These are phyloP conservation scores for Skeletonema marinoi DNA, from an alignment of 108 stramenopile species.

Conservation along the genomic window DNA sequence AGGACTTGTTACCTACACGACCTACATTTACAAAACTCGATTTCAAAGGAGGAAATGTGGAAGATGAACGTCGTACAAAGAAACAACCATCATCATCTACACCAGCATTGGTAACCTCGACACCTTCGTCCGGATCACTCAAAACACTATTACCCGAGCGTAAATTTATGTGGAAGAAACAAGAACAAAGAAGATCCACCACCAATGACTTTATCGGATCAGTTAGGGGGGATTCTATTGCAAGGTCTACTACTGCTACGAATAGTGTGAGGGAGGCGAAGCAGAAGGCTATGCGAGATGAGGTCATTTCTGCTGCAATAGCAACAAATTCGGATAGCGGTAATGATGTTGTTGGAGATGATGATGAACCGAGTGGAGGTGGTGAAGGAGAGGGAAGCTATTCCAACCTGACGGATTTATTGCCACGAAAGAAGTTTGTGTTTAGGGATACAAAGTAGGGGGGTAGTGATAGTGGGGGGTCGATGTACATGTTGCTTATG, in stretches of 20 bases:
- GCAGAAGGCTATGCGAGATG: constrained; percentile 2
- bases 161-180: constrained; percentile 2
- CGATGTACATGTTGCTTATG: not conserved
- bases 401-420: constrained; percentile 5
- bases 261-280: not conserved
- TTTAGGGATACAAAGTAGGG: not conserved
- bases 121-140: not conserved
- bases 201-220: constrained; percentile 1
- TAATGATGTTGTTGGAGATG: not conserved
- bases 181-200: not conserved
- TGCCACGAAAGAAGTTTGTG: constrained; percentile 4
- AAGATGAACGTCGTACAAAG: constrained; percentile 30
- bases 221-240: not conserved
- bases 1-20: constrained; percentile 15
- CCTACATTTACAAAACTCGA: constrained; percentile 37
- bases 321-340: not conserved
- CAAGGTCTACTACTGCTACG: not conserved
- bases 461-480: not conserved
- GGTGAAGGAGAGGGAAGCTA: not conserved
- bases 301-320: not conserved
- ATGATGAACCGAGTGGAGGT: not conserved
- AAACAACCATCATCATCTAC: not conserved
- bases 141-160: not conserved
- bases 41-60: constrained; percentile 25
- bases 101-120: not conserved